Evolutionary conservation across 75 land plant genomes (phyloP), one percentile per base, ranked within the genome.

Genomic region (Selaginella tamariscina): DNA sequence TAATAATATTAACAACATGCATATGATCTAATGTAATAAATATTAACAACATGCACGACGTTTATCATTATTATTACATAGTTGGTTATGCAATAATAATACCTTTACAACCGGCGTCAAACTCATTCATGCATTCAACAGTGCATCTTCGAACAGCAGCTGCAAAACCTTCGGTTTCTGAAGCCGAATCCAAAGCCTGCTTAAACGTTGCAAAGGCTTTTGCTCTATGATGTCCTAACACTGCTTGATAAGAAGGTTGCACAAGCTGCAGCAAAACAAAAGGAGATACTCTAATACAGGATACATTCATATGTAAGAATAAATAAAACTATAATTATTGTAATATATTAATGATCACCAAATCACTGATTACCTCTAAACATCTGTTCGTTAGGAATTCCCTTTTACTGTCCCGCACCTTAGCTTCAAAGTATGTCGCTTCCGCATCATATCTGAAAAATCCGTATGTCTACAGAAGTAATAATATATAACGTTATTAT

Each of bases 61-160:
- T n/a, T n/a, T n/a, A n/a, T n/a, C n/a, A n/a, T n/a, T n/a, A n/a
- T n/a, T n/a, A n/a, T n/a, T n/a, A n/a, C n/a, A n/a, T n/a, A n/a
- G n/a, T n/a, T n/a, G n/a, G n/a, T n/a, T n/a, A n/a, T n/a, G n/a
- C n/a, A n/a, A n/a, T 39, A 2, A n/a, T 32, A 30, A 24, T 26
- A 59, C 62, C 62, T 59, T 21, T 21, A n/a, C 62, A 59, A 9
- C 62, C 62, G 27, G n/a, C 8, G 62, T 59, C 62, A 59, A 59
- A 59, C 23, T 59, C 26, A 5, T 21, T 21, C 8, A 59, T 5
- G 23, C 62, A 59, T 59, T 59, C 62, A 9, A 9, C n/a, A 59
- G 62, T 26, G 26, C 23, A 23, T 21, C 26, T 21, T 59, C 26
- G 5, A 8, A 59, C n/a, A 8, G 62, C 62, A 23, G 62, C 23